Conservation (phyloP, 2,329 filamentous ascomycete species). For the Acrocalymma vagum region DNA sequence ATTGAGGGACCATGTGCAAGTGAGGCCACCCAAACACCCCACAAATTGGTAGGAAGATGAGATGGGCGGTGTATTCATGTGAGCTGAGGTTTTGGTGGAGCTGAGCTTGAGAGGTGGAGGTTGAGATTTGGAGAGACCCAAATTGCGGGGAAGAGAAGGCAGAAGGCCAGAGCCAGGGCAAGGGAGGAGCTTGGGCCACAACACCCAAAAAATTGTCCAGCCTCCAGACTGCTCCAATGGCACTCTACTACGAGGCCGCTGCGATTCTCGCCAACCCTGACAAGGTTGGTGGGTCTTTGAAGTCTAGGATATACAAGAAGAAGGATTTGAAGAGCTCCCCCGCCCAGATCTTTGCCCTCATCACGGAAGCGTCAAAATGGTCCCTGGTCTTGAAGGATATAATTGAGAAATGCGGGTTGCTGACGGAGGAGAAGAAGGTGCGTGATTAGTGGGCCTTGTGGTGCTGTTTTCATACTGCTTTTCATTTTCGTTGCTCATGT, state of each 20-base stretch:
- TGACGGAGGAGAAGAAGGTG: conserved; percentile 87
- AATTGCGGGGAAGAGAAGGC: too few relatives aligned
- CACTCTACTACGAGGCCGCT: conserved; percentile 92
- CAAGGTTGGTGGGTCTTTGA: conserved; percentile 81
- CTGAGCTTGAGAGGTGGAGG: too few relatives aligned
- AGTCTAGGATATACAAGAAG: conserved; percentile 81
- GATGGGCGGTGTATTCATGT: too few relatives aligned
- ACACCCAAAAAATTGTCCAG: conserved; percentile 16
- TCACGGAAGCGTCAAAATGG: conserved; percentile 90
- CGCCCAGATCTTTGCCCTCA: conserved; percentile 85
- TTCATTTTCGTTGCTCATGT: conserved; percentile 1
- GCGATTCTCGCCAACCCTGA: conserved; percentile 72
- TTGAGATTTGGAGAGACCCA: too few relatives aligned
- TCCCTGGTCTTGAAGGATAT: conserved; percentile 85
- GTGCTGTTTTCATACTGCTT: conserved; percentile 5
- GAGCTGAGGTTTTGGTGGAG: too few relatives aligned
- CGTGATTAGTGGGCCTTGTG: conserved; percentile 16
- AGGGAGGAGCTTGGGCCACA: too few relatives aligned
- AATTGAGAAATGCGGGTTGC: conserved; percentile 79
- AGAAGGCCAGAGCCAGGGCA: too few relatives aligned
- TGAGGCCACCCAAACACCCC: too few relatives aligned
- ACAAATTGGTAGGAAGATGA: too few relatives aligned
- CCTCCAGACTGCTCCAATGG: conserved; percentile 66
- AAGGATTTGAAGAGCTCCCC: conserved; percentile 79
- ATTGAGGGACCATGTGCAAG: too few relatives aligned